phyloP scores from a whole-genome alignment of 192 early-diverging fungal genomes.

The Chytriomyces sp. region DNA sequence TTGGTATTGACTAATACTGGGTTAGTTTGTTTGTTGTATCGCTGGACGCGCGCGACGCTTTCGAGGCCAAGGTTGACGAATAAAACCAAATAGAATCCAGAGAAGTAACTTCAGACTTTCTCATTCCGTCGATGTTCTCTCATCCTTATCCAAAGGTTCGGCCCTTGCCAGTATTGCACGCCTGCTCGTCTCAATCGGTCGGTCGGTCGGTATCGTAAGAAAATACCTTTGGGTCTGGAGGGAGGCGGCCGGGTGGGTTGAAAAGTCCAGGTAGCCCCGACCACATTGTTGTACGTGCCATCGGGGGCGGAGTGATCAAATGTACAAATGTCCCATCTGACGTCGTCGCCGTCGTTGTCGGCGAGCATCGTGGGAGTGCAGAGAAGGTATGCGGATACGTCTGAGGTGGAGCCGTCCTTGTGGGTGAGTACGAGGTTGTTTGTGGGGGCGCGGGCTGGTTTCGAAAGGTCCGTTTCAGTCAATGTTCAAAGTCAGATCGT shows the following conservation, averaged over 20 bases:
- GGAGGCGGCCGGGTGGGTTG: neutral
- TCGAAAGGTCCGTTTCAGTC: neutral
- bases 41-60: too few relatives aligned
- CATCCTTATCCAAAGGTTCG: too few relatives aligned
- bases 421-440: neutral
- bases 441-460: neutral
- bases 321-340: conserved; percentile 22
- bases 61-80: neutral
- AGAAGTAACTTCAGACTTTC: too few relatives aligned
- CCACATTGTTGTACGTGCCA: conserved; percentile 5
- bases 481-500: too few relatives aligned
- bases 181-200: too few relatives aligned
- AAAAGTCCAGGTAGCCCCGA: conserved; percentile 8
- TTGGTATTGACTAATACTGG: too few relatives aligned
- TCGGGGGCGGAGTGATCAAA: neutral
- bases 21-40: too few relatives aligned
- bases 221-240: too few relatives aligned
- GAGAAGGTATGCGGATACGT: neutral
- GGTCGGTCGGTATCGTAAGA: too few relatives aligned
- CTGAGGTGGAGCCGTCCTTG: neutral
- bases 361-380: conserved; percentile 1
- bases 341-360: neutral
- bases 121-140: too few relatives aligned
- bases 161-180: too few relatives aligned
- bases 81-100: too few relatives aligned